Evolutionary conservation across 805 yeast species (phyloP).

Genomic region (Wickerhamiella kurtzmanii): DNA sequence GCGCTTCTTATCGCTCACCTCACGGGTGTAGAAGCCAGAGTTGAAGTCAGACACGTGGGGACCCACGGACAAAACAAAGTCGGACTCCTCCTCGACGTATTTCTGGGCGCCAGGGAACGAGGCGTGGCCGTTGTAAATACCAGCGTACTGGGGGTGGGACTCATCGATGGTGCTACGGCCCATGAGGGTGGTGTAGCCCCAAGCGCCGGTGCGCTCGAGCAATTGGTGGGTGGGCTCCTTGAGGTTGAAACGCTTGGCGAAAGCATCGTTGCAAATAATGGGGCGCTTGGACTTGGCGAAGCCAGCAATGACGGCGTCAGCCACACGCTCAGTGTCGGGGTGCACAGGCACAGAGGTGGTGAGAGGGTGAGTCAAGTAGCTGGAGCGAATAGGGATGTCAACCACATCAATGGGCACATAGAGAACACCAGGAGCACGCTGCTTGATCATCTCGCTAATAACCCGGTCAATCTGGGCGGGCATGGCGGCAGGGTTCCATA

Average conservation of each 20-base stretch:
- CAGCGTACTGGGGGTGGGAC: constrained; percentile 46
- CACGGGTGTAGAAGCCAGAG: constrained; percentile 48
- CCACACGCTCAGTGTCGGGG: constrained; percentile 27
- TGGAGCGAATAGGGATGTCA: constrained; percentile 30
- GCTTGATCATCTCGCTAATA: constrained; percentile 38
- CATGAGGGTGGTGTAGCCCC: constrained; percentile 47
- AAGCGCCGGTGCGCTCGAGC: constrained; percentile 36
- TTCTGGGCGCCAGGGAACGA: constrained; percentile 37
- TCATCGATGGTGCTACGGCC: constrained; percentile 71
- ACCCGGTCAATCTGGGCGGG: constrained; percentile 56
- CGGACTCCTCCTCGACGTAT: constrained; percentile 39
- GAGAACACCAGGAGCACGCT: constrained; percentile 69
- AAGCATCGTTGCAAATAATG: constrained; percentile 55
- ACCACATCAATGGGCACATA: constrained; percentile 64
- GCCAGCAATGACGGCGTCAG: constrained; percentile 34
- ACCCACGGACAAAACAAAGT: constrained; percentile 60
- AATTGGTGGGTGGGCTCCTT: constrained; percentile 35
- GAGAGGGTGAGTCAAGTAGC: constrained; percentile 26
- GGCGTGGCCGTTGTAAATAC: constrained; percentile 55
- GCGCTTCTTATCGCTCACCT: constrained; percentile 31
- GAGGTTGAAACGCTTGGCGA: constrained; percentile 38
- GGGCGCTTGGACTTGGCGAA: constrained; percentile 46
- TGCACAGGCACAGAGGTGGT: constrained; percentile 22
- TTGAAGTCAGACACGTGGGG: constrained; percentile 53
- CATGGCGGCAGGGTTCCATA: constrained; percentile 35